Conservation (phyloP, 139 green algal species). For the Tetradesmus lagerheimii region DNA sequence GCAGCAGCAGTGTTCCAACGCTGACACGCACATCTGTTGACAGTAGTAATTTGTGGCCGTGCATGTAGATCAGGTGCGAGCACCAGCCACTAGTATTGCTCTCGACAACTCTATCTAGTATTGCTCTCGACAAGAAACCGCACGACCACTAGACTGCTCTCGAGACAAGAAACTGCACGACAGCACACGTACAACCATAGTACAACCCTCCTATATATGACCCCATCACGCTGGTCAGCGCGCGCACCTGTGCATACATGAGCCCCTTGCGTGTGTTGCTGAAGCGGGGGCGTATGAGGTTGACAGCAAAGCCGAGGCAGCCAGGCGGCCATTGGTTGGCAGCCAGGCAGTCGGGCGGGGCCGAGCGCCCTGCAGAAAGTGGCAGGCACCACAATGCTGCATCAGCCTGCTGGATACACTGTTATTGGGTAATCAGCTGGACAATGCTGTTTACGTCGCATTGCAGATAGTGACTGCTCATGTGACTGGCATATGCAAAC, state of each 20-base stretch:
- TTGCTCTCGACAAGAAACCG: too few relatives aligned
- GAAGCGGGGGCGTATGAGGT: slow-evolving; percentile 72
- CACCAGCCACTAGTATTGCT: too few relatives aligned
- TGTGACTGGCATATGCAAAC: background rate
- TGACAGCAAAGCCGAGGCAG: slow-evolving; percentile 77
- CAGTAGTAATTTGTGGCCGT: too few relatives aligned
- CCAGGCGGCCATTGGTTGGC: slow-evolving; percentile 71
- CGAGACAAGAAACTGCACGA: too few relatives aligned
- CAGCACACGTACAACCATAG: too few relatives aligned
- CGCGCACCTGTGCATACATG: slow-evolving; percentile 61
- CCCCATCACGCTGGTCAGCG: background rate
- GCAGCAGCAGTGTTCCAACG: background rate
- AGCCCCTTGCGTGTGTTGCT: slow-evolving; percentile 61
- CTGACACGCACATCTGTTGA: too few relatives aligned
- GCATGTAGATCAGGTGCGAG: too few relatives aligned
- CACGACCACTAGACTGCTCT: too few relatives aligned
- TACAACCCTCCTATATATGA: too few relatives aligned
- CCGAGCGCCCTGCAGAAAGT: background rate
- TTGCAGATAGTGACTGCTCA: background rate
- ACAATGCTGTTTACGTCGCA: background rate
- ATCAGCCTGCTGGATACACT: background rate
- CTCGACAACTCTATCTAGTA: too few relatives aligned
- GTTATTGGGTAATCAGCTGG: background rate
- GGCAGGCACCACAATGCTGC: background rate
- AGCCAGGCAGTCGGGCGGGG: background rate